Evolutionary conservation across 805 yeast genomes (phyloP), one percentile per base, ranked within the genome.

Genomic region (Isabelozyma gotoi): DNA sequence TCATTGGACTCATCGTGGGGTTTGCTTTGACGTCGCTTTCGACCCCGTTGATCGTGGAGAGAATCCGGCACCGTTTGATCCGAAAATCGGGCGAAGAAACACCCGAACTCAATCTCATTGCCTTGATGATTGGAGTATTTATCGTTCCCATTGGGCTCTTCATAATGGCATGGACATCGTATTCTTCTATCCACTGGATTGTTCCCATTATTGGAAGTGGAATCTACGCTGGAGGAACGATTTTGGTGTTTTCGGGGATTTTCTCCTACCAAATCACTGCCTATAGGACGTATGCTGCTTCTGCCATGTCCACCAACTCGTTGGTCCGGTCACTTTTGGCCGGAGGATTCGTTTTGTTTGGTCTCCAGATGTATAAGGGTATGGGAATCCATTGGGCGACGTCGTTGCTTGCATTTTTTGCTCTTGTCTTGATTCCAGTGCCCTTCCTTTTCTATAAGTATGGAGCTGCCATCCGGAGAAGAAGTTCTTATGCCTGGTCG

Each of bases 161-260:
- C 50, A 84, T 94, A 87, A 74, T 89, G 62, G 78, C 84, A 42
- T 89, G 96, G 96, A 73, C 91, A 45, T 85, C 84, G 57, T 83
- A 76, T 42, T 59, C 81, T 19, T 62, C 64, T 17, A 77, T 85
- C 19, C 96, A 84, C 58, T 88, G 91, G 90, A 81, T 80, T 16
- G 84, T 76, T 1, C 69, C 79, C 2, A 66, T 64, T 3, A 52
- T 76, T 10, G 71, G 77, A 20, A 77, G 80, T 1, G 59, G 63
- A 0, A 40, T 57, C 12, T 51, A 51, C 35, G 70, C 66, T 1
- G 36, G 46, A 42, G 84, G 83, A 2, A 68, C 78, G 39, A 63
- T 80, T 33, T 67, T 73, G 35, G 72, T 78, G 21, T 81, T 81
- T 66, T 78, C 76, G 50, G 77, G 81, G 4, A 71, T 77, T 40